Percentiles rank a stretch among this genome's conserved stretches.
Evolutionary conservation across 2,329 filamentous ascomycete genomes (phyloP).

Genomic region (Fusarium mangiferae): DNA sequence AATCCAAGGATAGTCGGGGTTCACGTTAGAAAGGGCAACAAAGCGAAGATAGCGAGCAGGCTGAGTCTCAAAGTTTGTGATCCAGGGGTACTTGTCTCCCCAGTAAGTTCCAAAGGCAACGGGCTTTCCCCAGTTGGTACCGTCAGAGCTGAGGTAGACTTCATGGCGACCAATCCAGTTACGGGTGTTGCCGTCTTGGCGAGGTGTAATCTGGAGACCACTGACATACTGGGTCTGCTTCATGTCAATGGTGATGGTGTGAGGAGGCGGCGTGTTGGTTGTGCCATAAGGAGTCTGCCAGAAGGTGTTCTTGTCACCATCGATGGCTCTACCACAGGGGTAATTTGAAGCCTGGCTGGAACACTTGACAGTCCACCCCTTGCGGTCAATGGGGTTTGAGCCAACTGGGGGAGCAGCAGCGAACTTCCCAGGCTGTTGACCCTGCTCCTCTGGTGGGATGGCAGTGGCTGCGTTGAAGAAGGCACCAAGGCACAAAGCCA

Average conservation of each 20-base stretch:
- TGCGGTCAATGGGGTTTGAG: slow-evolving; percentile 25
- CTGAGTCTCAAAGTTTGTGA: slow-evolving; percentile 35
- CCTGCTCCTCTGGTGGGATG: slow-evolving; percentile 2
- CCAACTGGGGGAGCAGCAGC: slow-evolving; percentile 29
- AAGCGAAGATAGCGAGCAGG: slow-evolving; percentile 36
- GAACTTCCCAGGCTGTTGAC: slow-evolving; percentile 19
- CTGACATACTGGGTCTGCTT: slow-evolving; percentile 30
- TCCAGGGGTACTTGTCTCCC: slow-evolving; percentile 27
- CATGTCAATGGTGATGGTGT: slow-evolving; percentile 31
- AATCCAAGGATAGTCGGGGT: slow-evolving; percentile 24
- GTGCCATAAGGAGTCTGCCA: slow-evolving; percentile 35
- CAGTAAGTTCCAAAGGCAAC: slow-evolving; percentile 36
- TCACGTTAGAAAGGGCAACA: slow-evolving; percentile 17
- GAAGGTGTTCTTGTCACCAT: slow-evolving; percentile 24
- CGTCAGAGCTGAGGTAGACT: slow-evolving; percentile 30
- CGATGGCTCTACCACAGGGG: slow-evolving; percentile 26
- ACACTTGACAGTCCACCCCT: slow-evolving; percentile 32
- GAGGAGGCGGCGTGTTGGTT: slow-evolving; percentile 20
- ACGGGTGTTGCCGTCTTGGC: slow-evolving; percentile 22
- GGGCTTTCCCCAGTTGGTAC: slow-evolving; percentile 23
- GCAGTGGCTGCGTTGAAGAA: slow-evolving; percentile 7
- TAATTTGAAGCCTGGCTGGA: slow-evolving; percentile 25
- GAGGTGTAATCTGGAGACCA: slow-evolving; percentile 23
- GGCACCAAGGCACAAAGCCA: slow-evolving; percentile 17
- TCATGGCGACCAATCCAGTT: slow-evolving; percentile 32